Conservation (phyloP, 1,284 basidiomycete genomes). For the Agaricales sp. region DNA sequence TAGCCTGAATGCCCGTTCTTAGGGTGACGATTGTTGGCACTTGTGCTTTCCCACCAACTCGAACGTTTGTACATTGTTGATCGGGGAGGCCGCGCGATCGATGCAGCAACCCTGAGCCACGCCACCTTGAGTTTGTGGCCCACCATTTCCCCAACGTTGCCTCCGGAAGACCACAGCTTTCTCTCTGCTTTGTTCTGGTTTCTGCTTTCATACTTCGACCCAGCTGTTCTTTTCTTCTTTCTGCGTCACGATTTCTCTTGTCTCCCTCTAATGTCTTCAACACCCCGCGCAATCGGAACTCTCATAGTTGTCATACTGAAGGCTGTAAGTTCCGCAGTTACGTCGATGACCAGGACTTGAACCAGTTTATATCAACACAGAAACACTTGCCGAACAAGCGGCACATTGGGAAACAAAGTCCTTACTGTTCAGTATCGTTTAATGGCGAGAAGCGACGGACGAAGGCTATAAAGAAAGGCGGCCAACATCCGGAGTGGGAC, state of each 20-base stretch:
- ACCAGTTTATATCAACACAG: conserved; percentile 29
- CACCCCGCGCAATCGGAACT: conserved; percentile 78
- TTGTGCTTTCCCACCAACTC: neutral
- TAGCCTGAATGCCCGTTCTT: too few relatives aligned
- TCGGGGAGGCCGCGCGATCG: neutral
- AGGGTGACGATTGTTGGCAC: too few relatives aligned
- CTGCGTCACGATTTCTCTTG: neutral
- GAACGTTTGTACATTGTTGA: neutral
- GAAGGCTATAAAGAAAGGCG: conserved; percentile 89
- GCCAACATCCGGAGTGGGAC: conserved; percentile 98
- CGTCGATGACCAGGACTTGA: conserved; percentile 1
- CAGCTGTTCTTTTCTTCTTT: neutral
- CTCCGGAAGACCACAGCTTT: neutral
- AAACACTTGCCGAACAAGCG: conserved; percentile 90
- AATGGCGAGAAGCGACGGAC: conserved; percentile 80
- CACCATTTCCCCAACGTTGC: neutral
- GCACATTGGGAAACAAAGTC: conserved; percentile 96
- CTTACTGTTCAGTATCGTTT: conserved; percentile 78
- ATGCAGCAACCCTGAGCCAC: neutral
- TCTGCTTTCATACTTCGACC: neutral
- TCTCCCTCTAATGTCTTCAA: conserved; percentile 33
- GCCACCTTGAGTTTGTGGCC: too few relatives aligned
- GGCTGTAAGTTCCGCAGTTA: conserved; percentile 61
- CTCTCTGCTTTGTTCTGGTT: neutral
- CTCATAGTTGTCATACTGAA: conserved; percentile 92